Percentiles rank a stretch among this genome's conserved stretches.
phyloP scores from a whole-genome alignment of 306 rosid genomes.

The Ochetophila trinervis region DNA sequence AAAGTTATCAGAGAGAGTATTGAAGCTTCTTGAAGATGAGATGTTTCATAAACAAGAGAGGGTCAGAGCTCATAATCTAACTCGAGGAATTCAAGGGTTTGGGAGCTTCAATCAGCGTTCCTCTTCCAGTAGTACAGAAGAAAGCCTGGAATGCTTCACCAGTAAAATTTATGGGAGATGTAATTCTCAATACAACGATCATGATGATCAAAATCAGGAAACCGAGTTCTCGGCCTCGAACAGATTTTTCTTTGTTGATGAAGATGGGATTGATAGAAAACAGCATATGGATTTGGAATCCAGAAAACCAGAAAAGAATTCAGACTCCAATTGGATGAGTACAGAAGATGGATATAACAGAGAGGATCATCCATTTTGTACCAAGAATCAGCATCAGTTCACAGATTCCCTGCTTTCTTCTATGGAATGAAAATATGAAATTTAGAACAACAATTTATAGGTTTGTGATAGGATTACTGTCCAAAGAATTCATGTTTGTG shows the following conservation, averaged over 20 bases:
- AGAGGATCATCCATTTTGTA: conserved; percentile 47
- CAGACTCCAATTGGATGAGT: neutral
- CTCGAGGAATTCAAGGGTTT: conserved; percentile 61
- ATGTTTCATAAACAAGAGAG: conserved; percentile 51
- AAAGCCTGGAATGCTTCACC: conserved; percentile 22
- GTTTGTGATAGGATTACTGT: no score
- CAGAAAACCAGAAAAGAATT: conserved; percentile 11
- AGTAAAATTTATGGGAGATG: conserved; percentile 32
- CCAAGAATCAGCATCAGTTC: conserved; percentile 28
- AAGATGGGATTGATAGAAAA: no score
- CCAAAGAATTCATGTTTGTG: no score
- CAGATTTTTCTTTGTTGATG: neutral
- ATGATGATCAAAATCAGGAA: conserved; percentile 15
- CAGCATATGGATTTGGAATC: neutral
- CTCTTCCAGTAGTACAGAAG: conserved; percentile 17
- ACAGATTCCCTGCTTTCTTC: conserved; percentile 40
- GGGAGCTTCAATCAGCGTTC: conserved; percentile 51
- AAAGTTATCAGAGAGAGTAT: conserved; percentile 46
- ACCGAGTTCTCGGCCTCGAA: neutral
- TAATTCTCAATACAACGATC: conserved; percentile 34
- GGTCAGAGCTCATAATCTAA: conserved; percentile 42
- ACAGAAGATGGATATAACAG: conserved; percentile 5
- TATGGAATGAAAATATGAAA: neutral
- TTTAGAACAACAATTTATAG: no score
- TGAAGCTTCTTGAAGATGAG: conserved; percentile 39